Percentiles rank a stretch among this genome's conserved stretches.
phyloP scores from a whole-genome alignment of 2,329 filamentous ascomycete species.

The Penicillium verrucosum region DNA sequence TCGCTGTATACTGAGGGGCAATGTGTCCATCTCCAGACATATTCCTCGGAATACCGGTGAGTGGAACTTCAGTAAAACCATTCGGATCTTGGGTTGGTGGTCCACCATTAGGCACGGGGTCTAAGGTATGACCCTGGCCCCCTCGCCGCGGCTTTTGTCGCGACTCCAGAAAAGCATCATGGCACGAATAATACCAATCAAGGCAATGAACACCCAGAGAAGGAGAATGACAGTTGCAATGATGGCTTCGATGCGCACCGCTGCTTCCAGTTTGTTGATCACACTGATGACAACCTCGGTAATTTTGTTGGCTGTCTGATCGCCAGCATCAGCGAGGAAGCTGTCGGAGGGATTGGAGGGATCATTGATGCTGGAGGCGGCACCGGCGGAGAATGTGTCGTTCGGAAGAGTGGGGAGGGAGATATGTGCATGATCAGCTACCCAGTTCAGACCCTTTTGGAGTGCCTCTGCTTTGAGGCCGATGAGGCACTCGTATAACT shows the following conservation, averaged over 20 bases:
- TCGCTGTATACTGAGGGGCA: constrained; percentile 27
- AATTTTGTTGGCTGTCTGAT: constrained; percentile 75
- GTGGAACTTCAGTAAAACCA: constrained; percentile 39
- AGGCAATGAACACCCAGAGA: constrained; percentile 72
- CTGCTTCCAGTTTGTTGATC: constrained; percentile 62
- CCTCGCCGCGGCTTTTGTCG: constrained; percentile 60
- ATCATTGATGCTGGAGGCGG: constrained; percentile 54
- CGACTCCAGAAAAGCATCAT: constrained; percentile 58
- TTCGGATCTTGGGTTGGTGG: constrained; percentile 14
- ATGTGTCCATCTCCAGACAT: constrained; percentile 14
- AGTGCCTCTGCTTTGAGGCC: constrained; percentile 80
- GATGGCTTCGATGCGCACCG: constrained; percentile 72
- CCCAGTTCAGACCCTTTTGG: constrained; percentile 89
- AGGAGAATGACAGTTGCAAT: constrained; percentile 72
- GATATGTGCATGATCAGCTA: constrained; percentile 80
- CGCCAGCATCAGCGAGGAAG: constrained; percentile 75
- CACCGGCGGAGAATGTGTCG: constrained; percentile 79
- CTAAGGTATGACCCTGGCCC: constrained; percentile 40
- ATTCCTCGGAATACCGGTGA: constrained; percentile 31
- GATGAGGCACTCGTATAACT: constrained; percentile 82
- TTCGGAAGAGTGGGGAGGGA: constrained; percentile 73
- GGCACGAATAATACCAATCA: constrained; percentile 69
- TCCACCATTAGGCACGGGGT: constrained; percentile 8
- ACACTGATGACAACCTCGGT: constrained; percentile 71
- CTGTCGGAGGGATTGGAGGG: constrained; percentile 56